A percentile compares a stretch with the other conserved stretches of the same genome.
These are phyloP conservation scores for Aspergillus uvarum DNA, from an alignment of 2,329 filamentous ascomycete species.

Conservation along the genomic window DNA sequence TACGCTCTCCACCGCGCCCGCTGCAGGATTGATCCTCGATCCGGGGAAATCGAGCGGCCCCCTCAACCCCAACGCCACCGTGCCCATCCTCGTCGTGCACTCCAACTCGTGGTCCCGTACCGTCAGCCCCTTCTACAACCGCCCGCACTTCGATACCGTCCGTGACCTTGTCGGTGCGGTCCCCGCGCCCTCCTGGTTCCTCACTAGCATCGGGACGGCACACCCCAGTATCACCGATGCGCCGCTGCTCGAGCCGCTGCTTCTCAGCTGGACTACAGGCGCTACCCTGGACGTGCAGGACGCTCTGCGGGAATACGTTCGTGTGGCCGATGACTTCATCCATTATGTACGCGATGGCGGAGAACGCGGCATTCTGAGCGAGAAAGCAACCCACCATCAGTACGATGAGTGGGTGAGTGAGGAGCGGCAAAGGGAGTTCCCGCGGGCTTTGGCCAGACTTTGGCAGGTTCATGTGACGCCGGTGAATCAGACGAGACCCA, in stretches of 20 bases:
- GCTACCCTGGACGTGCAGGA: neutral
- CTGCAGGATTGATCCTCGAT: conserved; percentile 1
- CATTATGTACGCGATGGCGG: neutral
- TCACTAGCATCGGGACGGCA: conserved; percentile 6
- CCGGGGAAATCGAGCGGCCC: conserved; percentile 9
- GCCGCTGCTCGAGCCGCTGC: neutral
- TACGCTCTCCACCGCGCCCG: neutral
- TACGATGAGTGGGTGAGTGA: conserved; percentile 2
- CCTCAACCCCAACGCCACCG: conserved; percentile 6
- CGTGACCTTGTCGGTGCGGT: conserved; percentile 6
- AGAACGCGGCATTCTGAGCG: neutral
- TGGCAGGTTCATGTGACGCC: conserved; percentile 9
- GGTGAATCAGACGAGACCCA: neutral
- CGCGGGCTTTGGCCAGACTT: neutral
- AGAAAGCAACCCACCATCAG: conserved; percentile 4
- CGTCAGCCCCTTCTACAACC: conserved; percentile 6
- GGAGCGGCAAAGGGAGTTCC: conserved; percentile 8
- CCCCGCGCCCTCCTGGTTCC: conserved; percentile 7
- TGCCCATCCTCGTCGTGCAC: conserved; percentile 8
- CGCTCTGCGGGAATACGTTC: conserved; percentile 3
- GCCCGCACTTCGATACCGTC: conserved; percentile 8
- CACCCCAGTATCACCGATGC: conserved; percentile 8
- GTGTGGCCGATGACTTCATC: conserved; percentile 1
- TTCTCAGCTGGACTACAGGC: conserved; percentile 6
- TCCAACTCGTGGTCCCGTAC: conserved; percentile 9